Evolutionary conservation across 352 stramenopile genomes (phyloP).

Genomic region (Pythium sp.): DNA sequence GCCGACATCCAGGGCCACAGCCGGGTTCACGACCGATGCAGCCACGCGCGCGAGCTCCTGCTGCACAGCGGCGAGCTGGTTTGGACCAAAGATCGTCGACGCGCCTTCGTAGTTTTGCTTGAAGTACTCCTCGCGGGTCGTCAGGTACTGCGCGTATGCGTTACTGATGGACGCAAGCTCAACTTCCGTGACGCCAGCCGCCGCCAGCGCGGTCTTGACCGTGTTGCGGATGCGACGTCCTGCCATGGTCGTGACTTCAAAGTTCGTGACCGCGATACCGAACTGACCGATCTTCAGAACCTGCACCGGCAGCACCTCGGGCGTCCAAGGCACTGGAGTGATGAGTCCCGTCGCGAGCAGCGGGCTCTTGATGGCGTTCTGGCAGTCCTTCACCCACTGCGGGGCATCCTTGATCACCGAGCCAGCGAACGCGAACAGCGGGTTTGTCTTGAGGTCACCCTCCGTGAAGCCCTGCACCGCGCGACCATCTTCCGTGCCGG

Average conservation of each 20-base stretch:
- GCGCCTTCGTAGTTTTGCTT: slow-evolving; percentile 69
- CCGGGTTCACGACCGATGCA: slow-evolving; percentile 25
- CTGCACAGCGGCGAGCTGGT: slow-evolving; percentile 55
- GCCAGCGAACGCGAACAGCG: slow-evolving; percentile 25
- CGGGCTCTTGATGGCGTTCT: slow-evolving; percentile 34
- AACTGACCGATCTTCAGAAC: slow-evolving; percentile 57
- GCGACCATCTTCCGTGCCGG: slow-evolving; percentile 48
- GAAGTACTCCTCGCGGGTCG: slow-evolving; percentile 61
- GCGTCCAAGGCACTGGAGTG: slow-evolving; percentile 39
- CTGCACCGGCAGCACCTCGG: slow-evolving; percentile 51
- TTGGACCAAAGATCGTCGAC: slow-evolving; percentile 68
- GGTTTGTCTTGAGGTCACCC: slow-evolving; percentile 35
- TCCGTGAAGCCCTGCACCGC: slow-evolving; percentile 33
- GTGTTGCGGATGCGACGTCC: slow-evolving; percentile 47
- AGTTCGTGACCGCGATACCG: slow-evolving; percentile 47
- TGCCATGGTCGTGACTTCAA: slow-evolving; percentile 65
- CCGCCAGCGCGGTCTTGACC: slow-evolving; percentile 26
- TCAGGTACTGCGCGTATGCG: slow-evolving; percentile 59
- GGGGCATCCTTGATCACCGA: slow-evolving; percentile 29
- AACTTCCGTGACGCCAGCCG: slow-evolving; percentile 35
- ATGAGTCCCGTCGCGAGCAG: slow-evolving; percentile 42
- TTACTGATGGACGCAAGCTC: slow-evolving; percentile 55
- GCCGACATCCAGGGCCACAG: slow-evolving; percentile 28
- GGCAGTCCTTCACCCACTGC: slow-evolving; percentile 38
- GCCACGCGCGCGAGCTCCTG: slow-evolving; percentile 48